A percentile compares a stretch with the other conserved stretches of the same genome.
These are phyloP conservation scores for Lachancea dasiensis DNA, from an alignment of 805 yeast genomes.

Conservation along the genomic window DNA sequence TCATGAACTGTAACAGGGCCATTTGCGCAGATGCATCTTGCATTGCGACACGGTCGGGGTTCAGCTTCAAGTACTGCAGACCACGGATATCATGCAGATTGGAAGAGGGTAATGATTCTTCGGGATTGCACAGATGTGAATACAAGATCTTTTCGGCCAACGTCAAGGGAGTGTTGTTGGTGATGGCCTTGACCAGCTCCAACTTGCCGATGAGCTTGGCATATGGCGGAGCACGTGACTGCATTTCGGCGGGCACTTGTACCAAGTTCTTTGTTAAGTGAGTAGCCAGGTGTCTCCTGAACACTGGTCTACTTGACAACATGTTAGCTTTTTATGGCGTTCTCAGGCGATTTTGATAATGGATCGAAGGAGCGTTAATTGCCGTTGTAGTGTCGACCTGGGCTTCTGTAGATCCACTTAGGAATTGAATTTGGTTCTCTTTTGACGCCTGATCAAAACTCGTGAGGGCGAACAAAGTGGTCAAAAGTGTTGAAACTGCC, in stretches of 20 bases:
- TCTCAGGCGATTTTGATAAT: too few species aligned
- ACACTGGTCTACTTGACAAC: constrained; percentile 22
- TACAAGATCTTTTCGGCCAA: constrained; percentile 92
- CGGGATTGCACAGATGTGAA: constrained; percentile 87
- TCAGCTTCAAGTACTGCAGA: constrained; percentile 78
- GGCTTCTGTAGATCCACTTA: too few species aligned
- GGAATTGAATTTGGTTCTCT: too few species aligned
- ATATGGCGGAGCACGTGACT: constrained; percentile 83
- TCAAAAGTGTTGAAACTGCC: too few species aligned
- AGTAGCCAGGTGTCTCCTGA: constrained; percentile 23
- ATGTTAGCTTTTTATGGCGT: constrained; percentile 13
- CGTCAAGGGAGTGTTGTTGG: constrained; percentile 73
- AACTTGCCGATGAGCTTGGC: constrained; percentile 64
- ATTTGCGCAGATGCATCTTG: constrained; percentile 99
- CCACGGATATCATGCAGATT: constrained; percentile 65
- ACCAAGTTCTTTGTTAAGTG: constrained; percentile 13
- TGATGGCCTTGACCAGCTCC: constrained; percentile 53
- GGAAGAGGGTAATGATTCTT: constrained; percentile 61
- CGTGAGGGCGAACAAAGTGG: too few species aligned
- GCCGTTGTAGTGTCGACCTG: too few species aligned
- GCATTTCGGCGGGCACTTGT: constrained; percentile 53
- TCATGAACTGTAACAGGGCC: constrained; percentile 98
- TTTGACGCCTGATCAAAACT: too few species aligned
- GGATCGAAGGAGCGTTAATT: too few species aligned
- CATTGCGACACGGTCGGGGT: constrained; percentile 98